Evolutionary conservation across 164 flowering plant genomes (phyloP), one percentile per base, ranked within the genome.

Genomic region (Amborella trichopoda): DNA sequence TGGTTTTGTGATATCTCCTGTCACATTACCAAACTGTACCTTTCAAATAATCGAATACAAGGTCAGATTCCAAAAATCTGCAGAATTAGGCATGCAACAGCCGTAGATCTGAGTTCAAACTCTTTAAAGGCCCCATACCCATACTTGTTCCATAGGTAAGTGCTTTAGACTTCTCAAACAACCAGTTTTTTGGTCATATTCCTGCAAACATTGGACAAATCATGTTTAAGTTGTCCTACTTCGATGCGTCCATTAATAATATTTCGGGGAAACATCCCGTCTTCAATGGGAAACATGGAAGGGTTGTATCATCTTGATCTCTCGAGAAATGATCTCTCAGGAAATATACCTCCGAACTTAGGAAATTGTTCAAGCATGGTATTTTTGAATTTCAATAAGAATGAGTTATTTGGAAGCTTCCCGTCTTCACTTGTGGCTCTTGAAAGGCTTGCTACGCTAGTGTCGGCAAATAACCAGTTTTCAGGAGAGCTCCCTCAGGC

Each of bases 321-420:
- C 8, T 40, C 54, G n/a, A 20, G 34, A 24, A 70, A 69, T 18
- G 25, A 17, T 1, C 26, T 64, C 0, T 59, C 51, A 0, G 70
- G 70, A 3, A 23, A 44, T 1, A 18, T 67, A 30, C 68, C 68
- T 3, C 2, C 48, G 3, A 46, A 46, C 50, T 63, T 72, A 66
- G 14, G 16, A 5, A 23, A 48, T 11, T 12, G 21, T 11, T 8
- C 3, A 0, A 3, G 3, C 0, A 39, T 72, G 3, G 1, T 13
- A 4, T 21, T 26, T 8, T 16, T 69, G 0, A 52, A 54, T 42
- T 17, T 74, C 23, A 34, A 46, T 11, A 40, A 44, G 17, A 73
- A 73, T 28, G 38, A 28, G 20, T 16, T 73, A n/a, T 44, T 52
- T 2, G 75, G 76, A 6, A 26, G 17, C 0, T 64, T 76, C 39